Evolutionary conservation across 1,284 basidiomycete species (phyloP), one percentile per base, ranked within the genome.

Genomic region (Ustilago bromivora): DNA sequence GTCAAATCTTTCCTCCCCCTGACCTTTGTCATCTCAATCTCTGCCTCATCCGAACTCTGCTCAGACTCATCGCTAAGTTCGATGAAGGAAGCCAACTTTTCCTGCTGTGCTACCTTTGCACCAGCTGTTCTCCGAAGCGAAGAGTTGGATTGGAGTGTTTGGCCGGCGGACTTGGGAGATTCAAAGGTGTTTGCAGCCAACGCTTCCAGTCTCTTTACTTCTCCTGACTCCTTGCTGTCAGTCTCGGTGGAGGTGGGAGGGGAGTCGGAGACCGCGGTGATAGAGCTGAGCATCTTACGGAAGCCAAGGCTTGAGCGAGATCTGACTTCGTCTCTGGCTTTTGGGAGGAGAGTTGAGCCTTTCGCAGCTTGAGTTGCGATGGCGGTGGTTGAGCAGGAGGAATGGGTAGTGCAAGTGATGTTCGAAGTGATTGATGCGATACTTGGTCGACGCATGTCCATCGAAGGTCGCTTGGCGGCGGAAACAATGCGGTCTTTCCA

Each of bases 401-500:
- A 23, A 13, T 49, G 9, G 10, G 66, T 59, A 12, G 65, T 57
- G 36, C 28, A 36, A 13, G 68, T 53, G 9, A 59, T 40, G 17
- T 52, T 31, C 8, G 56, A 59, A 6, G 59, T 52, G 38, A 62
- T 43, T 1, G 58, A 61, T 1, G 67, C 52, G 3, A 75, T 31
- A 36, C 68, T 76, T 0, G 68, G 68, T 36, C 73, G 38, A 28
- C 73, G 64, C 35, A 41, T 55, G 38, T 71, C 65, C 32, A 68
- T 11, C 11, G 61, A 65, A 7, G 63, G 63, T 5, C 67, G 49
- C n/a, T 47, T 59, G 15, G 41, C 7, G 17, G 51, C 51, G 4
- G 31, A 32, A 32, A 56, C 34, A 28, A 75, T 61, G 7, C 65
- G 64, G 11, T 76, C 69, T 31, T 68, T 66, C 73, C 73, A 76